Evolutionary conservation across 140 eudicot genomes (phyloP), one percentile per base, ranked within the genome.

Genomic region (Ambrosia hybrid): DNA sequence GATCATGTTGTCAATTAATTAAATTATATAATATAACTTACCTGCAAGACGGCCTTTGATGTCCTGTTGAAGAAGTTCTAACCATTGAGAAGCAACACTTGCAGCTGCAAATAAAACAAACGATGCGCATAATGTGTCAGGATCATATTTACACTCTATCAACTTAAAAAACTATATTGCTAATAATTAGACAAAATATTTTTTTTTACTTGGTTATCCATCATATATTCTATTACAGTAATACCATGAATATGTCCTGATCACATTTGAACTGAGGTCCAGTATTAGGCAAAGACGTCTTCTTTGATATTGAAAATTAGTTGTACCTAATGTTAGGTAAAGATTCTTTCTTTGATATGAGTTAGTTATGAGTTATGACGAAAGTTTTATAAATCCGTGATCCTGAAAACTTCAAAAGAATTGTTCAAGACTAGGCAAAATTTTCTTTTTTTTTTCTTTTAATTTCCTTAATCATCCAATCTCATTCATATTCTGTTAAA

Each of bases 11-110:
- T 72, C 38, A 57, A 57, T 34, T 6, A 45, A 51, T 30, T 6
- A 1, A 43, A 15, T 59, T 59, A 33, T 33, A 63, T n/a, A 7
- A 0, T 14, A 63, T 38, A n/a, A 6, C 77, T 73, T 49, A 87
- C 98, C 98, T 57, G 92, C 88, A 76, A 89, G 88, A 79, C 96
- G 96, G 5, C 97, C 96, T 80, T 83, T 87, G 46, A 90, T 87
- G 81, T 92, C 98, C 70, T 83, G 98, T 65, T 73, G 83, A 52
- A 89, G 88, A 76, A 92, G 89, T 68, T 85, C 96, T 79, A 92
- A 73, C 98, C 98, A 92, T 68, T 90, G 96, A 51, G 95, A 89
- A 70, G 98, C 97, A 48, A 92, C 95, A 80, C 73, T 82, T 30
- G 98, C 98, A 82, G 96, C 98, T 92, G 93, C 69, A 79, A 63